Evolutionary conservation across 108 stramenopile species (phyloP).

Genomic region (Skeletonema costatum): DNA sequence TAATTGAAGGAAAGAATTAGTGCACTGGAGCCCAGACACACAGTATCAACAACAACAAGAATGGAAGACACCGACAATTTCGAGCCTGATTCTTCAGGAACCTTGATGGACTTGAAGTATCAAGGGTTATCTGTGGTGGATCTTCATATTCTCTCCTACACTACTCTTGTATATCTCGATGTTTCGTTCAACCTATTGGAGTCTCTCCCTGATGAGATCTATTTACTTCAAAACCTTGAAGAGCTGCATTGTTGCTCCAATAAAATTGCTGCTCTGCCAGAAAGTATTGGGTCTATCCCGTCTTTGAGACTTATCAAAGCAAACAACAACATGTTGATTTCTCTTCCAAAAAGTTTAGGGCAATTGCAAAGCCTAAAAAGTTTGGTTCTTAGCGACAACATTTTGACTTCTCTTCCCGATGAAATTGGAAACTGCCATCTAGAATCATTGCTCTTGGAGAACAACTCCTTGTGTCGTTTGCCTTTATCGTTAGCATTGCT

Average conservation of each 20-base stretch:
- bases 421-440: constrained; percentile 29
- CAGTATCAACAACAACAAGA: too few relatives aligned
- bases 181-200: constrained; percentile 40
- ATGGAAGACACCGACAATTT: constrained; percentile 38
- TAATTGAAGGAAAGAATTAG: too few relatives aligned
- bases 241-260: constrained; percentile 29
- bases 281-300: constrained; percentile 14
- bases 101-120: constrained; percentile 33
- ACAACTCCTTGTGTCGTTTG: constrained; percentile 36
- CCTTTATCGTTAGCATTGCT: constrained; percentile 33
- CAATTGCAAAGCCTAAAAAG: constrained; percentile 19
- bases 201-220: constrained; percentile 21
- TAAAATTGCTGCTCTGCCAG: constrained; percentile 22
- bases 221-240: constrained; percentile 18
- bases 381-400: constrained; percentile 27
- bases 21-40: too few relatives aligned
- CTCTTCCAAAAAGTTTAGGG: constrained; percentile 23
- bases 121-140: constrained; percentile 21
- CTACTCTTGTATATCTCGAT: constrained; percentile 15
- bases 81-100: constrained; percentile 21
- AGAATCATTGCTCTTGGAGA: constrained; percentile 22
- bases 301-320: constrained; percentile 26
- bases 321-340: constrained; percentile 25
- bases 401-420: constrained; percentile 29
- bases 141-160: constrained; percentile 15